These are phyloP conservation scores for Xylariaceae sp. DNA, from an alignment of 2,329 filamentous ascomycete genomes.

Conservation along the genomic window DNA sequence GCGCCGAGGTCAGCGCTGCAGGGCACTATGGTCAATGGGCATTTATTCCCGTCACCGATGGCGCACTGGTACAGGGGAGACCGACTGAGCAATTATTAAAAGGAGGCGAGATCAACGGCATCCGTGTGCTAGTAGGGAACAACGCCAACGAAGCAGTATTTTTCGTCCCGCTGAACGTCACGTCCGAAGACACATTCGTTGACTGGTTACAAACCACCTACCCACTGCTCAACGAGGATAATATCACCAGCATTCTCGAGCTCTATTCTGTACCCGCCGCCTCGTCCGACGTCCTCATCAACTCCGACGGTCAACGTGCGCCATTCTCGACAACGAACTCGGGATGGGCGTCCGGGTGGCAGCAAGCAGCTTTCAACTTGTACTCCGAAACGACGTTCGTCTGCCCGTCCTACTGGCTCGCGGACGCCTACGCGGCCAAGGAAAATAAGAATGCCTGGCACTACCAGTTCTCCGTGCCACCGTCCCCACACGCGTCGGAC, in stretches of 20 bases:
- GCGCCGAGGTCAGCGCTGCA: slow-evolving; percentile 33
- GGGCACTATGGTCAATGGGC: slow-evolving; percentile 37
- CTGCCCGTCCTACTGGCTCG: slow-evolving; percentile 60
- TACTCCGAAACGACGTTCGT: slow-evolving; percentile 58
- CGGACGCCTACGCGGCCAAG: slow-evolving; percentile 45
- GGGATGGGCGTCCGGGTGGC: slow-evolving; percentile 53
- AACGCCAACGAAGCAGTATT: slow-evolving; percentile 43
- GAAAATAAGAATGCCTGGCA: slow-evolving; percentile 43
- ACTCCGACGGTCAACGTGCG: slow-evolving; percentile 41
- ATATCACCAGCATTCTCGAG: slow-evolving; percentile 38
- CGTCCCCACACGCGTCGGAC: slow-evolving; percentile 45
- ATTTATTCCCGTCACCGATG: slow-evolving; percentile 44
- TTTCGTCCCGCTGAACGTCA: slow-evolving; percentile 43
- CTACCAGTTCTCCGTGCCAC: slow-evolving; percentile 52
- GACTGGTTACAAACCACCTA: slow-evolving; percentile 39
- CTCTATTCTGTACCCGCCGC: slow-evolving; percentile 34
- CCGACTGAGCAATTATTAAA: slow-evolving; percentile 35
- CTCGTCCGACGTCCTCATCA: slow-evolving; percentile 35
- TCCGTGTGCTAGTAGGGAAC: slow-evolving; percentile 37
- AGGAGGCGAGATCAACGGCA: slow-evolving; percentile 37
- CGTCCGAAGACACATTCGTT: slow-evolving; percentile 34
- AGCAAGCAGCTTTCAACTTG: slow-evolving; percentile 56
- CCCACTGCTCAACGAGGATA: slow-evolving; percentile 36
- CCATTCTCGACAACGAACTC: slow-evolving; percentile 54
- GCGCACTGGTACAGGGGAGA: slow-evolving; percentile 35